Evolutionary conservation across 2,329 filamentous ascomycete genomes (phyloP), one percentile per base, ranked within the genome.

Genomic region (Aspergillus fumigatus): DNA sequence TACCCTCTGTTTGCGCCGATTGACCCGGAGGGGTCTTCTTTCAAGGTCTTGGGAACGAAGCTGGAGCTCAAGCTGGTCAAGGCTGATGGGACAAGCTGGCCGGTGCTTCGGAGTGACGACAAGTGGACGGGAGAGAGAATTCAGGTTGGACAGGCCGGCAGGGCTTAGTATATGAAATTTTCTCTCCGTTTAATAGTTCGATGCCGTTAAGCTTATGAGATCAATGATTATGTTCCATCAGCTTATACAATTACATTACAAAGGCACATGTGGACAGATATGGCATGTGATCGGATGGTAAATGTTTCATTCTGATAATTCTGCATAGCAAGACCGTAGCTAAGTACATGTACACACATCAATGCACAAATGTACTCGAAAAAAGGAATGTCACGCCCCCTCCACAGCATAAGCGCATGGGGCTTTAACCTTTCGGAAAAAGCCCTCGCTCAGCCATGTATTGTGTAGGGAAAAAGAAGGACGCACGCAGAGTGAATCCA

Each of bases 41-140:
- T 85, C 78, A 91, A 89, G 75, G 85, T 97, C 57, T 81, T 96
- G 72, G 90, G 90, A 26, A 95, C 92, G 1, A 97, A 97, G 79
- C 78, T 97, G 52, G 92, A 97, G 75, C 77, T 96, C 67, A 87
- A 80, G 27, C 77, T 97, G 54, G 83, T 73, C 27, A 88, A 88
- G 77, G 87, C 86, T 2, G 88, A 92, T 65, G 88, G 87, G 10
- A 81, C 82, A 45, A 89, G 90, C 68, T 97, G 92, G 92, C 89
- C 92, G 35, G 89, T 94, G 4, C 75, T 97, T 67, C 83, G 90
- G 59, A 88, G 86, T 57, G 90, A 94, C 66, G 91, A 96, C 66
- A 81, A 78, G 62, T 80, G 79, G 63, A 85, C 84, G 3, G 86
- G 86, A 2, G 89, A 96, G 77, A 96, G 96, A 66, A 85, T 97